Conservation (phyloP, 495 filamentous ascomycete genomes). For the Corynascus novoguineensis region DNA sequence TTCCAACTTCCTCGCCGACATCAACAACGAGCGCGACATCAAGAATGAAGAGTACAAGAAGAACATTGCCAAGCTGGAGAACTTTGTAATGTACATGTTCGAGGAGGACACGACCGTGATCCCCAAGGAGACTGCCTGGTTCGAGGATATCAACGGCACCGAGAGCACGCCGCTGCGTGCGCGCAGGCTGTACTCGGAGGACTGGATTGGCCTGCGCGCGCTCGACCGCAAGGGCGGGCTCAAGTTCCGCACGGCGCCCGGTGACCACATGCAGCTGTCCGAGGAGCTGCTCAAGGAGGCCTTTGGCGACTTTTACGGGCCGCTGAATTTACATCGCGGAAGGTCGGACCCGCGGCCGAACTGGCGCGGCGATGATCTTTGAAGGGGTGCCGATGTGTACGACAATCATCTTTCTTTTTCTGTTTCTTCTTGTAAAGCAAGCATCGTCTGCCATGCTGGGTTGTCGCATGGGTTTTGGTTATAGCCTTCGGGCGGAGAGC, state of each 20-base stretch:
- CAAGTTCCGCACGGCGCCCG: constrained; percentile 63
- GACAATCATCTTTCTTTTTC: background rate
- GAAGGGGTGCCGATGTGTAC: background rate
- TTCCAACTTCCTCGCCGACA: constrained; percentile 94
- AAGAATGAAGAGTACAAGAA: constrained; percentile 73
- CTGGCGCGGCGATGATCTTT: constrained; percentile 20
- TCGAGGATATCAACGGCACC: constrained; percentile 75
- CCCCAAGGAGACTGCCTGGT: constrained; percentile 89
- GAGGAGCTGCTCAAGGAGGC: constrained; percentile 59
- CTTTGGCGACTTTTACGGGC: constrained; percentile 70
- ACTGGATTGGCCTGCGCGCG: constrained; percentile 84
- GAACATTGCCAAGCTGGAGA: constrained; percentile 63
- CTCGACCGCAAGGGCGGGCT: constrained; percentile 77
- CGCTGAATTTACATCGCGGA: constrained; percentile 28
- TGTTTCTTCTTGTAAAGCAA: background rate
- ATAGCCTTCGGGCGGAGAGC: background rate
- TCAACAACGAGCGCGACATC: constrained; percentile 80
- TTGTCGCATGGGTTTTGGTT: constrained; percentile 4
- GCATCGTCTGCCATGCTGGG: background rate
- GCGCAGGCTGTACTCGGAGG: constrained; percentile 75
- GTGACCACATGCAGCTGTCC: constrained; percentile 77
- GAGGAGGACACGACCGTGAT: constrained; percentile 78
- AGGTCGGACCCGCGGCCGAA: constrained; percentile 17
- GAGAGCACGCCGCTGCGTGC: constrained; percentile 63
- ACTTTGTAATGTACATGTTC: constrained; percentile 88